Percentiles rank a stretch among this genome's conserved stretches.
Evolutionary conservation across 805 yeast species (phyloP).

Genomic region (Schwanniomyces sp.): DNA sequence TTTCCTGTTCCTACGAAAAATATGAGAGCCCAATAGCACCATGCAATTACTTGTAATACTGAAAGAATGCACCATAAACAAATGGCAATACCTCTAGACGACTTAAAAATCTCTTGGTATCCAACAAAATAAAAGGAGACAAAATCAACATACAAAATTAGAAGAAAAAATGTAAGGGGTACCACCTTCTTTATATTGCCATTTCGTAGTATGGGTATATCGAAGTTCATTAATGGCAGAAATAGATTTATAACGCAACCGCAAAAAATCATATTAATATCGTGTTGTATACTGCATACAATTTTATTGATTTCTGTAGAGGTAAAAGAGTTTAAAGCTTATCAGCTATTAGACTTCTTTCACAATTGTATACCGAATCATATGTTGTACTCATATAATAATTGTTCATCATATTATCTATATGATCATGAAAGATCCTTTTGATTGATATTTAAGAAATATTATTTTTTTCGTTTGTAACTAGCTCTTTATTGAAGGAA

Average conservation of each 20-base stretch:
- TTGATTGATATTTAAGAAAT: too few relatives aligned
- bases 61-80: slow-evolving; percentile 33
- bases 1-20: slow-evolving; percentile 59
- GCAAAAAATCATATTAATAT: not conserved
- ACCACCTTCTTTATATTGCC: slow-evolving; percentile 16
- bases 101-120: slow-evolving; percentile 35
- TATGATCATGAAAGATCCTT: too few relatives aligned
- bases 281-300: not conserved
- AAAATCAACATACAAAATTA: slow-evolving; percentile 43
- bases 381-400: too few relatives aligned
- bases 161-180: slow-evolving; percentile 26
- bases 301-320: too few relatives aligned
- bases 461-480: too few relatives aligned
- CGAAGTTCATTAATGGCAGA: not conserved
- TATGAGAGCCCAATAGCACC: slow-evolving; percentile 46
- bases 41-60: slow-evolving; percentile 16
- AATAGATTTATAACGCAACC: not conserved
- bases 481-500: too few relatives aligned
- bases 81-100: slow-evolving; percentile 32
- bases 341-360: too few relatives aligned
- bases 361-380: too few relatives aligned
- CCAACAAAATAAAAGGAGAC: slow-evolving; percentile 46
- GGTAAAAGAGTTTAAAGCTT: too few relatives aligned
- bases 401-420: too few relatives aligned
- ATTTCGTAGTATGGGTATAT: not conserved